Percentiles rank a stretch among this genome's conserved stretches.
phyloP scores from a whole-genome alignment of 2,329 filamentous ascomycete species.

The Aspergillus awamori region DNA sequence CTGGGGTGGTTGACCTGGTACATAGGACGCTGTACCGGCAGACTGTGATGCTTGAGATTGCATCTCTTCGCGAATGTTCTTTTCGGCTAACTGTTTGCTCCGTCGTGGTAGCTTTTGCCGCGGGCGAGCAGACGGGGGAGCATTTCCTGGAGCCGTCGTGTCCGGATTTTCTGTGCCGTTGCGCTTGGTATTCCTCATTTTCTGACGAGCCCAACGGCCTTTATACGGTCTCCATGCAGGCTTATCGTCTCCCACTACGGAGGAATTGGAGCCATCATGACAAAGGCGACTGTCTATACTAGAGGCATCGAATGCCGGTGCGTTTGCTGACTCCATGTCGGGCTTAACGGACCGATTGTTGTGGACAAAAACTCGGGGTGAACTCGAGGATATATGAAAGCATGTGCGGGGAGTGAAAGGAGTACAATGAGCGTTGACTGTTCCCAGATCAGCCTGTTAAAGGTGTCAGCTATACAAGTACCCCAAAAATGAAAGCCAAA shows the following conservation, averaged over 20 bases:
- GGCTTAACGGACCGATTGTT: neutral
- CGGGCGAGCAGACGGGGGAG: neutral
- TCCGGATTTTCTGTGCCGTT: constrained; percentile 1
- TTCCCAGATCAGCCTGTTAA: neutral
- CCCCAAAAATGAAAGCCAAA: neutral
- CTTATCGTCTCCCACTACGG: neutral
- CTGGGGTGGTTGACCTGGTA: neutral
- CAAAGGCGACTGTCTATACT: constrained; percentile 8
- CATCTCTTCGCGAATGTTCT: neutral
- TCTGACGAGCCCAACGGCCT: constrained; percentile 20
- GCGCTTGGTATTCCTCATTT: constrained; percentile 13
- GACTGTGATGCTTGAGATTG: neutral
- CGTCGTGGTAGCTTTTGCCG: neutral
- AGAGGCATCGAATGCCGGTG: constrained; percentile 1
- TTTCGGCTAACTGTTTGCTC: neutral
- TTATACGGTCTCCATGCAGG: constrained; percentile 24
- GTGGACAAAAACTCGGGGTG: neutral
- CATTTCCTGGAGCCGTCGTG: neutral
- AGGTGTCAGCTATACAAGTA: constrained; percentile 1
- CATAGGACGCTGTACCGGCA: neutral
- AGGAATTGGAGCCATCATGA: neutral
- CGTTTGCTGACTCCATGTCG: constrained; percentile 13
- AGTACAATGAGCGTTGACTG: neutral
- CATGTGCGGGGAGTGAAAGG: neutral
- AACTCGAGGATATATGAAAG: neutral